Evolutionary conservation across 805 yeast species (phyloP).

Genomic region (Sugiyamaella qingdaonensis): DNA sequence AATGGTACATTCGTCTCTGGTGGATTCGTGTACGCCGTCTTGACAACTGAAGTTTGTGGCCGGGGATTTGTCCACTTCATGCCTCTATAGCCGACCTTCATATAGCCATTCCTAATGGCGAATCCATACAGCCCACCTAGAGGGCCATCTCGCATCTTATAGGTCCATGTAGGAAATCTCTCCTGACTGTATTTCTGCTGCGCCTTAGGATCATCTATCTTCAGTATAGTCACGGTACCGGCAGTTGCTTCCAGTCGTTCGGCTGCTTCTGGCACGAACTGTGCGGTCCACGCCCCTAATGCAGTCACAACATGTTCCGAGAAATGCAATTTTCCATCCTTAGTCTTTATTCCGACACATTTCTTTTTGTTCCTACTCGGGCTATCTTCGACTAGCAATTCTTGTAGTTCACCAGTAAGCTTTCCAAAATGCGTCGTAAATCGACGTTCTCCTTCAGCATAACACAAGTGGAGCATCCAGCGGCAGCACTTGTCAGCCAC

Average conservation of each 20-base stretch:
- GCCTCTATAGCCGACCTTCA: slow-evolving; percentile 8
- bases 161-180: slow-evolving; percentile 7
- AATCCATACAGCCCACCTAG: slow-evolving; percentile 10
- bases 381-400: not conserved
- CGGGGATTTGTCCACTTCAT: slow-evolving; percentile 7
- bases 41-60: not conserved
- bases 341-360: slow-evolving; percentile 6
- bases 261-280: slow-evolving; percentile 4
- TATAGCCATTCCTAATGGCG: slow-evolving; percentile 9
- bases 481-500: not conserved
- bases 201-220: slow-evolving; percentile 2
- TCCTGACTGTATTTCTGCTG: slow-evolving; percentile 4
- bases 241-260: slow-evolving; percentile 9
- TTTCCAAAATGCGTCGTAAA: not conserved
- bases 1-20: not conserved
- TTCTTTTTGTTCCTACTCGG: not conserved
- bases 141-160: not conserved
- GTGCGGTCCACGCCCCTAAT: slow-evolving; percentile 12
- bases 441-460: not conserved
- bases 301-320: slow-evolving; percentile 6
- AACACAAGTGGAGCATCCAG: not conserved
- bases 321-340: slow-evolving; percentile 9
- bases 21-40: not conserved
- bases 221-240: slow-evolving; percentile 4
- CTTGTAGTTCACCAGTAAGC: not conserved